Evolutionary conservation across 225 moss, liverwort and hornwort species (phyloP).

Genomic region (Polytrichum commune): DNA sequence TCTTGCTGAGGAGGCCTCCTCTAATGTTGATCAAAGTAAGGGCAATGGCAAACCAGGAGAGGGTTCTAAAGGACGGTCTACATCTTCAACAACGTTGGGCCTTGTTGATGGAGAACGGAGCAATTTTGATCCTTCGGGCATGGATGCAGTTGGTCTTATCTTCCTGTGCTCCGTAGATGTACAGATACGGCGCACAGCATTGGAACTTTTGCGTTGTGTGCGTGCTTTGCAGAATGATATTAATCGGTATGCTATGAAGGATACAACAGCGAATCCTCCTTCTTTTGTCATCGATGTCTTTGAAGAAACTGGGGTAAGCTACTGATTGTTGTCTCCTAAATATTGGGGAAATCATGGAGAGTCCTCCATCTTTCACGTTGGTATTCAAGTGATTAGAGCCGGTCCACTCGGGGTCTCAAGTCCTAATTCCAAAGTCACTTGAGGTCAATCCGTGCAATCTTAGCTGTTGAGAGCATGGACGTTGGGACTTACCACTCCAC

Average conservation of each 20-base stretch:
- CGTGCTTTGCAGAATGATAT: slow-evolving; percentile 95
- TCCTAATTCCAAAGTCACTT: too few species aligned
- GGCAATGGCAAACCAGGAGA: slow-evolving; percentile 37
- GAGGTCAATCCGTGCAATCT: too few species aligned
- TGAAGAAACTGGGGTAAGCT: slow-evolving; percentile 98
- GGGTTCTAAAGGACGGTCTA: slow-evolving; percentile 24
- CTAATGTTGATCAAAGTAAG: slow-evolving; percentile 34
- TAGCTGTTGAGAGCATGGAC: too few species aligned
- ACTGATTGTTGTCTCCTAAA: background rate
- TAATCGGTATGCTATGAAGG: slow-evolving; percentile 58
- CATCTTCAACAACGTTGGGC: slow-evolving; percentile 48
- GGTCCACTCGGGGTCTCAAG: too few species aligned
- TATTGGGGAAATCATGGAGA: too few species aligned
- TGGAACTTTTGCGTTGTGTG: slow-evolving; percentile 91
- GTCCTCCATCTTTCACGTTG: too few species aligned
- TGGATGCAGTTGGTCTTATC: slow-evolving; percentile 98
- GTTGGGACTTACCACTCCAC: too few species aligned
- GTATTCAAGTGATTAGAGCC: too few species aligned
- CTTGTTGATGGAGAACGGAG: slow-evolving; percentile 63
- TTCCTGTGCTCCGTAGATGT: slow-evolving; percentile 97
- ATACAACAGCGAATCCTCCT: slow-evolving; percentile 55
- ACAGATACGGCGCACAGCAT: slow-evolving; percentile 88
- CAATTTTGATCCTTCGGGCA: slow-evolving; percentile 95
- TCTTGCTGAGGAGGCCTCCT: slow-evolving; percentile 76
- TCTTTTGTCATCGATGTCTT: slow-evolving; percentile 98